Conservation (phyloP, 2,329 filamentous ascomycete genomes). For the Neopestalotiopsis clavispora region DNA sequence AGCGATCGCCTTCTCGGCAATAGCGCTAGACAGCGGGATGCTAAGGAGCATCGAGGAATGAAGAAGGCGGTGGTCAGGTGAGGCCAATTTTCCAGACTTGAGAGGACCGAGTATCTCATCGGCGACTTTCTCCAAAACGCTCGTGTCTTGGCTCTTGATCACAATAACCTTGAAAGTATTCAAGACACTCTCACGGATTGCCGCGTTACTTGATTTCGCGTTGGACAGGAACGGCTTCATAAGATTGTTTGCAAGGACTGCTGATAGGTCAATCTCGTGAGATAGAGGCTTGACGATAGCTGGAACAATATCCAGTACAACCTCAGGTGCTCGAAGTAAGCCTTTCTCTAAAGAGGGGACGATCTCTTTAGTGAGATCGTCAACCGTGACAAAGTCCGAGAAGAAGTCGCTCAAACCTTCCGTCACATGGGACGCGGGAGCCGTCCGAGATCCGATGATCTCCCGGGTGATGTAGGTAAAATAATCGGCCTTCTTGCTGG, state of each 20-base stretch:
- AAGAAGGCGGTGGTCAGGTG: constrained; percentile 81
- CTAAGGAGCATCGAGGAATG: constrained; percentile 81
- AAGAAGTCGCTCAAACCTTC: constrained; percentile 84
- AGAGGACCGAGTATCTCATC: constrained; percentile 81
- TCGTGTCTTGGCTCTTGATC: constrained; percentile 57
- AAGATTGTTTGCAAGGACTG: constrained; percentile 71
- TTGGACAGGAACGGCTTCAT: constrained; percentile 89
- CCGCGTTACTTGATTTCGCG: constrained; percentile 84
- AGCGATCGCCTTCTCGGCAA: constrained; percentile 69
- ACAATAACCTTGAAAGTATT: constrained; percentile 70
- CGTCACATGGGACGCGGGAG: constrained; percentile 74
- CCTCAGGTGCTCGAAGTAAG: constrained; percentile 86
- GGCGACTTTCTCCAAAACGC: constrained; percentile 68
- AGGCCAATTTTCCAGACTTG: constrained; percentile 82
- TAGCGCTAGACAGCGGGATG: constrained; percentile 62
- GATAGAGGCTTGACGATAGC: constrained; percentile 76
- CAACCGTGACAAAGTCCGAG: constrained; percentile 69
- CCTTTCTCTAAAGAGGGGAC: constrained; percentile 87
- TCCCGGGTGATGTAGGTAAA: constrained; percentile 86
- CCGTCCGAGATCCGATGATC: constrained; percentile 77
- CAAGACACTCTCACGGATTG: constrained; percentile 77
- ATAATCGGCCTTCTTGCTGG: constrained; percentile 71
- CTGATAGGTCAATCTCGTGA: constrained; percentile 75
- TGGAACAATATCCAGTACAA: constrained; percentile 80
- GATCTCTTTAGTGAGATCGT: constrained; percentile 78